phyloP scores from a whole-genome alignment of 2,329 filamentous ascomycete species.

The Sporothrix variecibatus region DNA sequence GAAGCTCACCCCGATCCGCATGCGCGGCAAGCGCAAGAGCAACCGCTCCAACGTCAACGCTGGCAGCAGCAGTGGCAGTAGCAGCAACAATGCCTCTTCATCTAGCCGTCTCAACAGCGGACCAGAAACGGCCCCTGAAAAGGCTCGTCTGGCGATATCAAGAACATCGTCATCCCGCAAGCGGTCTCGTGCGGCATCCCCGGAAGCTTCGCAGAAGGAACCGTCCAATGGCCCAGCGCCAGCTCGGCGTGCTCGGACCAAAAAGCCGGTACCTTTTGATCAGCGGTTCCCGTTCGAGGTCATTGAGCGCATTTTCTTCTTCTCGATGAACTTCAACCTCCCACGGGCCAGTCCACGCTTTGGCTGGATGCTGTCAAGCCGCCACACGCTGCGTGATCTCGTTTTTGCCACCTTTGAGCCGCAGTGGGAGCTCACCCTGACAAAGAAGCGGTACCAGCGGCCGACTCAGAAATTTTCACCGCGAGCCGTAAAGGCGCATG shows the following conservation, averaged over 20 bases:
- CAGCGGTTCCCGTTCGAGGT: constrained; percentile 53
- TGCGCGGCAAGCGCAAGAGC: constrained; percentile 48
- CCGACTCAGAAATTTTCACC: neutral
- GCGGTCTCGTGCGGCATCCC: constrained; percentile 9
- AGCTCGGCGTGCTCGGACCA: neutral
- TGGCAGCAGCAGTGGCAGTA: neutral
- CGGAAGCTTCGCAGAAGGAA: neutral
- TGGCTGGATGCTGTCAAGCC: constrained; percentile 49
- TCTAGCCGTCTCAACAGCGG: constrained; percentile 9
- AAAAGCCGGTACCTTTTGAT: constrained; percentile 18
- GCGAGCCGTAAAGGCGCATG: neutral
- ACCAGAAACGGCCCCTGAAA: neutral
- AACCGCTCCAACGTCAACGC: constrained; percentile 24
- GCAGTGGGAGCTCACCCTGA: constrained; percentile 41
- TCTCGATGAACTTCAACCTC: constrained; percentile 52
- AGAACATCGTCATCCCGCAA: neutral
- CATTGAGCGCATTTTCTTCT: constrained; percentile 54
- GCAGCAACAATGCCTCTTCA: constrained; percentile 33
- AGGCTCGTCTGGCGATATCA: neutral
- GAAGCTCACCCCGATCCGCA: constrained; percentile 52
- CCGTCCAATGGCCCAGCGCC: neutral
- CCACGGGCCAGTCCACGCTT: constrained; percentile 48
- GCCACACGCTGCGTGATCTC: constrained; percentile 39
- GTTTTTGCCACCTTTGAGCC: constrained; percentile 43
- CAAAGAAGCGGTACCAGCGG: neutral